phyloP scores from a whole-genome alignment of 192 early-diverging fungal genomes.

The Linnemannia exigua region DNA sequence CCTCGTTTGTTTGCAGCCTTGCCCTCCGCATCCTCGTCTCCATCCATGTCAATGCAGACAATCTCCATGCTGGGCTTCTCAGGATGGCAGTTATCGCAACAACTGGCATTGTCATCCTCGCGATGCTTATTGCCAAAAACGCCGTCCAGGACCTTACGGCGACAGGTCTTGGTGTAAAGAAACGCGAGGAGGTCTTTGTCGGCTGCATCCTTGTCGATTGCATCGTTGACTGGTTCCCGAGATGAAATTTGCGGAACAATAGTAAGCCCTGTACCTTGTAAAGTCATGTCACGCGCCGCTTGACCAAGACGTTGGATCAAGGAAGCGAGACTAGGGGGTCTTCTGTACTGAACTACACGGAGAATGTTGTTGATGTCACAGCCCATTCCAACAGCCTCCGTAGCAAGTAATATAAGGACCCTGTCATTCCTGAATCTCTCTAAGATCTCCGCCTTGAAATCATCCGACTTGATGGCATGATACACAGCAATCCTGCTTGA shows the following conservation, averaged over 20 bases:
- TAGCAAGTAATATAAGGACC: constrained; percentile 10
- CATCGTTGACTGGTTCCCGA: background rate
- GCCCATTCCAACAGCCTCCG: constrained; percentile 36
- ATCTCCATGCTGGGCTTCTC: no score
- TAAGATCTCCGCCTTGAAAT: background rate
- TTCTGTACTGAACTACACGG: constrained; percentile 30
- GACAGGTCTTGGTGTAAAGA: constrained; percentile 7
- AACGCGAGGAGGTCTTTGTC: background rate
- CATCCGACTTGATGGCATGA: constrained; percentile 1
- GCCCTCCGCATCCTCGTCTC: background rate
- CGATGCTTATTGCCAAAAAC: constrained; percentile 9
- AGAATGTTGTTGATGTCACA: constrained; percentile 25
- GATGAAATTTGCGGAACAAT: background rate
- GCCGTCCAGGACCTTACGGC: constrained; percentile 7
- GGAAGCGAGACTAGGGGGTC: background rate
- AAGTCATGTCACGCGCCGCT: background rate
- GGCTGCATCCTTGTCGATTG: no score
- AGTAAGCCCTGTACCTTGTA: constrained; percentile 1
- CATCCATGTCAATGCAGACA: background rate
- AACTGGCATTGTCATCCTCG: background rate
- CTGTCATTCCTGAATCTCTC: constrained; percentile 8
- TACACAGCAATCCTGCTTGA: background rate
- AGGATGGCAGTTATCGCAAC: constrained; percentile 12
- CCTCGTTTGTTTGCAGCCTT: background rate
- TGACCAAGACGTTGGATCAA: constrained; percentile 22